A percentile compares a stretch with the other conserved stretches of the same genome.
These are phyloP conservation scores for Lablab purpureus DNA, from an alignment of 306 rosid genomes.

Conservation along the genomic window DNA sequence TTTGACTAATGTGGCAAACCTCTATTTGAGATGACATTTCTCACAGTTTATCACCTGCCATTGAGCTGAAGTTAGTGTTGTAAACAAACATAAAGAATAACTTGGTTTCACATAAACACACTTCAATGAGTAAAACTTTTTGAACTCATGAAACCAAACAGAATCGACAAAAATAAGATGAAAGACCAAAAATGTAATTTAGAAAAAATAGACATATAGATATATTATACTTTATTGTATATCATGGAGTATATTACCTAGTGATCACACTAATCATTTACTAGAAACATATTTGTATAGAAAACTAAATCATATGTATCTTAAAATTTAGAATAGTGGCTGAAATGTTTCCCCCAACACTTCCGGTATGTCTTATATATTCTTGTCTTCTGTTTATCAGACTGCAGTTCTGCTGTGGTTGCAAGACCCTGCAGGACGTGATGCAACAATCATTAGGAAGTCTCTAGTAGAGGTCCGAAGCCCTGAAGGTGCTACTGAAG, in stretches of 20 bases:
- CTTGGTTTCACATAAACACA: too few relatives aligned
- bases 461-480: slow-evolving; percentile 38
- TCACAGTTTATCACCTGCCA: neutral
- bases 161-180: neutral
- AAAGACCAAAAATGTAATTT: too few relatives aligned
- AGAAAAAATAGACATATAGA: neutral
- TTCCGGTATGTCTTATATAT: neutral
- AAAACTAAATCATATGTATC: neutral
- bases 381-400: slow-evolving; percentile 46
- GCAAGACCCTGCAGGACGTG: slow-evolving; percentile 80
- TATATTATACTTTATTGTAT: neutral
- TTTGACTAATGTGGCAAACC: neutral
- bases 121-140: too few relatives aligned
- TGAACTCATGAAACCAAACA: neutral
- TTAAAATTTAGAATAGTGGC: neutral
- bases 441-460: slow-evolving; percentile 61
- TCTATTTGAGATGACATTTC: neutral
- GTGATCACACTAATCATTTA: neutral
- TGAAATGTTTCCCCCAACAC: neutral
- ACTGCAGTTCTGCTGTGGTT: slow-evolving; percentile 80
- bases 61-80: neutral
- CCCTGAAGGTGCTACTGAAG: slow-evolving; percentile 76
- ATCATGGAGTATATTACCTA: neutral
- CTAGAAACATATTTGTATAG: neutral
- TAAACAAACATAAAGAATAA: neutral